These are phyloP conservation scores for Epichloe sp. DNA, from an alignment of 2,329 filamentous ascomycete genomes.

Conservation along the genomic window DNA sequence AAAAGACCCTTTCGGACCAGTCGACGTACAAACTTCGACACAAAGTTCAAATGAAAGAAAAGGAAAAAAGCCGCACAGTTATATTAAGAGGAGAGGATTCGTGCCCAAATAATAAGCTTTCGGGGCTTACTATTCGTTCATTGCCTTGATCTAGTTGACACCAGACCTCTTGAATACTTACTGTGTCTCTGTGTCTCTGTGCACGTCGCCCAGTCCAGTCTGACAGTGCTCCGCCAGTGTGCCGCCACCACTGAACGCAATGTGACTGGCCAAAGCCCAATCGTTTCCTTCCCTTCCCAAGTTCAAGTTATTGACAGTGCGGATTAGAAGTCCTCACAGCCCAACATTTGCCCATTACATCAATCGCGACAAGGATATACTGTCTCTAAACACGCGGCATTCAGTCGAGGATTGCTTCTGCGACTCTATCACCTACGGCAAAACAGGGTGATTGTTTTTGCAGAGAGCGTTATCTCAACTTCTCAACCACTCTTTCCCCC, in stretches of 20 bases:
- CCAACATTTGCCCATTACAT: conserved; percentile 13
- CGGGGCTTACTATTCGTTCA: too few relatives aligned
- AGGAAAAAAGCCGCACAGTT: too few relatives aligned
- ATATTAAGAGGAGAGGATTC: too few relatives aligned
- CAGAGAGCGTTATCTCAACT: background rate
- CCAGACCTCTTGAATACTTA: too few relatives aligned
- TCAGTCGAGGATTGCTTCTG: background rate
- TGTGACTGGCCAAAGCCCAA: conserved; percentile 14
- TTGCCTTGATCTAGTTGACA: too few relatives aligned
- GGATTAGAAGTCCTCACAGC: conserved; percentile 29
- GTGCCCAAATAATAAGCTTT: too few relatives aligned
- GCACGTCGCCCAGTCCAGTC: too few relatives aligned
- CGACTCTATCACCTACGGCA: background rate
- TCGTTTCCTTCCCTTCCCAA: conserved; percentile 1
- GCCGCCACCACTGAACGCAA: conserved; percentile 6
- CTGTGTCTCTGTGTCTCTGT: too few relatives aligned
- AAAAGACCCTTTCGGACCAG: too few relatives aligned
- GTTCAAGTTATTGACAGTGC: conserved; percentile 24
- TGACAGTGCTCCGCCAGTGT: too few relatives aligned
- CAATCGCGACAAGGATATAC: conserved; percentile 4
- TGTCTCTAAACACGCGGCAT: background rate
- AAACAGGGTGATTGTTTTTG: background rate
- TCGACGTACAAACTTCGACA: too few relatives aligned
- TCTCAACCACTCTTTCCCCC: conserved; percentile 1
- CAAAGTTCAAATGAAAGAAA: too few relatives aligned